These are phyloP conservation scores for Coniochaeta prunicola DNA, from an alignment of 2,329 filamentous ascomycete species.

Conservation along the genomic window DNA sequence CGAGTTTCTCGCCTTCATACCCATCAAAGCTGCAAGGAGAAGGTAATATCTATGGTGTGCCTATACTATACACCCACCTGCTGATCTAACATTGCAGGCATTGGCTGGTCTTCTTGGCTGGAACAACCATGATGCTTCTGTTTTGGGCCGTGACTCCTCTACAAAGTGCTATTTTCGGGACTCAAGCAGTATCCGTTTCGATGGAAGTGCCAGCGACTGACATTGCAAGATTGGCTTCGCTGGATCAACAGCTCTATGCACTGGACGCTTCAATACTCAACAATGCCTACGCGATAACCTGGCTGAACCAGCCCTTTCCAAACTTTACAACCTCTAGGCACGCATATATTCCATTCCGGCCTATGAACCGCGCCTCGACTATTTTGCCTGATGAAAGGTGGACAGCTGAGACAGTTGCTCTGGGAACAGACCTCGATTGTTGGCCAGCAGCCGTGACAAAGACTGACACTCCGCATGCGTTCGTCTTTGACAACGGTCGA, in stretches of 20 bases:
- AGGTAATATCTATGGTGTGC: slow-evolving; percentile 19
- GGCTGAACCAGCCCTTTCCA: slow-evolving; percentile 36
- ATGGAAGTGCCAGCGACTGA: not conserved
- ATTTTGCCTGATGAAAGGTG: slow-evolving; percentile 12
- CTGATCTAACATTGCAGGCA: slow-evolving; percentile 31
- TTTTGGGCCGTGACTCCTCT: slow-evolving; percentile 48
- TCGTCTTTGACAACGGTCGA: slow-evolving; percentile 24
- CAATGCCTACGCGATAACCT: slow-evolving; percentile 35
- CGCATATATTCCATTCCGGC: slow-evolving; percentile 33
- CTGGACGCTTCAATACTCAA: slow-evolving; percentile 32
- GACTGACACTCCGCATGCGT: not conserved
- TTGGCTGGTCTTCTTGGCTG: slow-evolving; percentile 43
- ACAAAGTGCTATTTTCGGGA: slow-evolving; percentile 47
- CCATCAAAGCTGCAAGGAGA: slow-evolving; percentile 21
- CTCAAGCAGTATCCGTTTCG: slow-evolving; percentile 17
- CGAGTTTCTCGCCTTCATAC: slow-evolving; percentile 25
- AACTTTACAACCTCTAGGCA: slow-evolving; percentile 34
- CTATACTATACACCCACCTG: slow-evolving; percentile 13
- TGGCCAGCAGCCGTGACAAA: slow-evolving; percentile 20
- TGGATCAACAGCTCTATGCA: slow-evolving; percentile 9
- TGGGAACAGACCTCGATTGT: slow-evolving; percentile 30
- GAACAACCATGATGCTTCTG: slow-evolving; percentile 39
- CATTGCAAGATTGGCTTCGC: slow-evolving; percentile 10
- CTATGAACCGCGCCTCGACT: not conserved
- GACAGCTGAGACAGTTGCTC: slow-evolving; percentile 20